These are phyloP conservation scores for Penicillium glabrum DNA, from an alignment of 2,329 filamentous ascomycete genomes.

Conservation along the genomic window DNA sequence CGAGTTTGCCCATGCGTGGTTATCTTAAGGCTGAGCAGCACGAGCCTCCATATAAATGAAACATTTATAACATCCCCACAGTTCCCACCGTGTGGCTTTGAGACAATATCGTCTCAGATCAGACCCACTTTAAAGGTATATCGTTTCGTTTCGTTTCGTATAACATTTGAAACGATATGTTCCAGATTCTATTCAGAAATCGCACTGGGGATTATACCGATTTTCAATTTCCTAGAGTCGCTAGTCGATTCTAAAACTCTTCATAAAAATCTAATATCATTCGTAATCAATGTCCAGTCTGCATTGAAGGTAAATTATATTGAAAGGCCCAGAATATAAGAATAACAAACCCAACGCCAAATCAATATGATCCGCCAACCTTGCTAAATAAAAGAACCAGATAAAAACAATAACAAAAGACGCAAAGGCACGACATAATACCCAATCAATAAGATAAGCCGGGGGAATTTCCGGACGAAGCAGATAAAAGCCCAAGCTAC, in stretches of 20 bases:
- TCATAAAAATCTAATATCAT: too few relatives aligned
- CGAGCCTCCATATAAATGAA: background rate
- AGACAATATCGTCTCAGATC: background rate
- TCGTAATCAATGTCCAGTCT: background rate
- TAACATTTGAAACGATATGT: background rate
- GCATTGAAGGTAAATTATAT: background rate
- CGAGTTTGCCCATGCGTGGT: too few relatives aligned
- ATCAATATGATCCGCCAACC: background rate
- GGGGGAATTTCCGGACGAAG: too few relatives aligned
- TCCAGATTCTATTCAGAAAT: background rate
- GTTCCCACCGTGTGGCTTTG: background rate
- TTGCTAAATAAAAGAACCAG: background rate
- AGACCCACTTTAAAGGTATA: background rate
- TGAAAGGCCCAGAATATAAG: background rate
- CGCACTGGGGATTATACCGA: background rate
- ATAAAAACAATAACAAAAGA: too few relatives aligned
- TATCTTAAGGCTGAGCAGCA: background rate
- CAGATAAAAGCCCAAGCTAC: background rate
- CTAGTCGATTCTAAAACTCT: too few relatives aligned
- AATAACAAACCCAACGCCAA: background rate
- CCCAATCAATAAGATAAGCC: background rate
- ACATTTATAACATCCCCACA: background rate
- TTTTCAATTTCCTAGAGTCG: too few relatives aligned
- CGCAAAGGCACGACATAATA: too few relatives aligned
- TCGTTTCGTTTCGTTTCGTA: background rate